Percentiles rank a stretch among this genome's conserved stretches.
phyloP scores from a whole-genome alignment of 148 eudicot species.

The Vaccinium darrowii region DNA sequence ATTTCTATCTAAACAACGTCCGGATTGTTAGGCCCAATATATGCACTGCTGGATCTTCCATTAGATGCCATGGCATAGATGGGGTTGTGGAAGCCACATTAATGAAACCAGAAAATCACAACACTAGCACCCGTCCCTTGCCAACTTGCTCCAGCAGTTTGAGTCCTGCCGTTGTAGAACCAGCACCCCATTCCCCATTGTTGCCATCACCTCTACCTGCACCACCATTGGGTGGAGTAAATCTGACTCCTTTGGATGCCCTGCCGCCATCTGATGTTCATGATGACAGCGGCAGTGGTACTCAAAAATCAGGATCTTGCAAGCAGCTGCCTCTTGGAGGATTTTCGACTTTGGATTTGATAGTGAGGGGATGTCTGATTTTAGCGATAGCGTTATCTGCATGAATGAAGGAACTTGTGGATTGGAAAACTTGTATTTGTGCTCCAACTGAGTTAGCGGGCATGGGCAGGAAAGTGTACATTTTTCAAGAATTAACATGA shows the following conservation, averaged over 20 bases:
- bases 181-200: neutral
- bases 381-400: neutral
- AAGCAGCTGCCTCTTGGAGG: neutral
- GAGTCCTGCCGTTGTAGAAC: neutral
- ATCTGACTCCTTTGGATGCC: neutral
- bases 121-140: conserved; percentile 4
- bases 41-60: conserved; percentile 42
- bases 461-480: neutral
- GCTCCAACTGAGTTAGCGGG: neutral
- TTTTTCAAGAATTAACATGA: neutral
- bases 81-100: conserved; percentile 32
- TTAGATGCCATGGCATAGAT: conserved; percentile 76
- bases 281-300: neutral
- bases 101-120: neutral
- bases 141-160: conserved; percentile 9
- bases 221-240: neutral
- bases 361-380: neutral
- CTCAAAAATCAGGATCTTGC: neutral
- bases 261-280: neutral
- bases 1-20: conserved; percentile 53
- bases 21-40: conserved; percentile 54
- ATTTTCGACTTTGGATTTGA: neutral
- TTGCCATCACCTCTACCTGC: neutral
- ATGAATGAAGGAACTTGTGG: neutral
- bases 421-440: neutral